Conservation (phyloP, 345 rosid species). For the Sisymbrium altissimum region DNA sequence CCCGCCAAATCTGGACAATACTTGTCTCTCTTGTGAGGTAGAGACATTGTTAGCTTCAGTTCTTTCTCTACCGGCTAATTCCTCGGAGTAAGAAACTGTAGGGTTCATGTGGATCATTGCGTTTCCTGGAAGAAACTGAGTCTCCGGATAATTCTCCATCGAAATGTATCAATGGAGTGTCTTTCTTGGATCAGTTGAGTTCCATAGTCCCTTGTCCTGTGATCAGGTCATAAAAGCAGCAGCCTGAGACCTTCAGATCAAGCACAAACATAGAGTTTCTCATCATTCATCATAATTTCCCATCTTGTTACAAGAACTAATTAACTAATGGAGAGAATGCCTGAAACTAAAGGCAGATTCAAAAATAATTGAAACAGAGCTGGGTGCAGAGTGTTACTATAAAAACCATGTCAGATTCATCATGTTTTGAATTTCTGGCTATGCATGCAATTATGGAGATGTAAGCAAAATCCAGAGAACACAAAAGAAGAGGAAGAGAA, state of each 20-base stretch:
- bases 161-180: constrained; percentile 25
- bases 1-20: constrained; percentile 54
- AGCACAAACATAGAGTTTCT: constrained; percentile 7
- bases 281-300: not conserved
- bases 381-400: not conserved
- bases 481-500: not conserved
- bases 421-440: not conserved
- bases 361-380: not conserved
- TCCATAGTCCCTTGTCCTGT: constrained; percentile 44
- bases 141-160: constrained; percentile 28
- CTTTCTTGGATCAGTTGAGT: constrained; percentile 44
- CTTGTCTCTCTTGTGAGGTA: constrained; percentile 57
- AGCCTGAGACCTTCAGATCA: constrained; percentile 5
- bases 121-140: constrained; percentile 3
- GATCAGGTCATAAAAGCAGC: constrained; percentile 10
- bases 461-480: constrained; percentile 7
- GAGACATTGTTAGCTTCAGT: constrained; percentile 31
- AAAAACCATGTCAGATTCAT: constrained; percentile 11
- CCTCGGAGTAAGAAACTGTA: constrained; percentile 18
- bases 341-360: not conserved
- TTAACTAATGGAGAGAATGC: not conserved
- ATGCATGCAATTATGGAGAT: constrained; percentile 26
- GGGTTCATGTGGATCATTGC: constrained; percentile 30
- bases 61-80: constrained; percentile 40
- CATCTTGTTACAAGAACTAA: not conserved